Percentiles rank a stretch among this genome's conserved stretches.
phyloP scores from a whole-genome alignment of 768 basidiomycete species.

The Daedaleopsis sinensis region DNA sequence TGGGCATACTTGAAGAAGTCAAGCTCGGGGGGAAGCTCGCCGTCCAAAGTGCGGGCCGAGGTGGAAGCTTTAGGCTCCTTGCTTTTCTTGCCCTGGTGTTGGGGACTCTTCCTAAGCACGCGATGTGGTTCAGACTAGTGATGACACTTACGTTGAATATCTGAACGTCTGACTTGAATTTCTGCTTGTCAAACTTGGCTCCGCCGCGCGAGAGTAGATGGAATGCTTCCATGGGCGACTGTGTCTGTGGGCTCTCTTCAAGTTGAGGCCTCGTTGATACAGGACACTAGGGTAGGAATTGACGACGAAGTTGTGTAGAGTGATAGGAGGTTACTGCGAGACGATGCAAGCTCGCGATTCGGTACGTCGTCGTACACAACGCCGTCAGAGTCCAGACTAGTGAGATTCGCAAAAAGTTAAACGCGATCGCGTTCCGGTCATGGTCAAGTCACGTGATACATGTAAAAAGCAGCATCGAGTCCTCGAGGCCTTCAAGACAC shows the following conservation, averaged over 20 bases:
- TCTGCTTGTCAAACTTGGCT: conserved; percentile 74
- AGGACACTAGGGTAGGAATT: not conserved
- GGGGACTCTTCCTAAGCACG: not conserved
- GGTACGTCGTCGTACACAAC: too few species aligned
- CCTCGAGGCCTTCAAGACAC: too few species aligned
- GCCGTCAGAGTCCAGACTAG: too few species aligned
- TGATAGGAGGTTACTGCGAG: not conserved
- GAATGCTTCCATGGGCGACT: conserved; percentile 75
- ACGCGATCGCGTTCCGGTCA: too few species aligned
- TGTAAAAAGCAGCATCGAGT: too few species aligned
- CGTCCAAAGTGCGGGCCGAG: conserved; percentile 33
- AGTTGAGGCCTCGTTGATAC: not conserved
- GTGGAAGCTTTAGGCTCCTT: conserved; percentile 15
- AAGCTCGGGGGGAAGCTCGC: conserved; percentile 71
- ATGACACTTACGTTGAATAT: conserved; percentile 61
- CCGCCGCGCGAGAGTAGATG: conserved; percentile 89
- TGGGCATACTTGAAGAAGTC: conserved; percentile 93
- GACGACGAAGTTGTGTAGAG: not conserved
- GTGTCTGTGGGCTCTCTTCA: not conserved
- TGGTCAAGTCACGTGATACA: too few species aligned
- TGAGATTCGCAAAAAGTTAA: too few species aligned
- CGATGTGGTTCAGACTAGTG: not conserved
- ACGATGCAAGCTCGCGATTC: too few species aligned
- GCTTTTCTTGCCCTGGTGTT: conserved; percentile 10
- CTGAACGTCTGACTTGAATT: conserved; percentile 68